Percentiles rank a stretch among this genome's conserved stretches.
These are phyloP conservation scores for Wolfiporia cocos DNA, from an alignment of 1,284 basidiomycete genomes.

Conservation along the genomic window DNA sequence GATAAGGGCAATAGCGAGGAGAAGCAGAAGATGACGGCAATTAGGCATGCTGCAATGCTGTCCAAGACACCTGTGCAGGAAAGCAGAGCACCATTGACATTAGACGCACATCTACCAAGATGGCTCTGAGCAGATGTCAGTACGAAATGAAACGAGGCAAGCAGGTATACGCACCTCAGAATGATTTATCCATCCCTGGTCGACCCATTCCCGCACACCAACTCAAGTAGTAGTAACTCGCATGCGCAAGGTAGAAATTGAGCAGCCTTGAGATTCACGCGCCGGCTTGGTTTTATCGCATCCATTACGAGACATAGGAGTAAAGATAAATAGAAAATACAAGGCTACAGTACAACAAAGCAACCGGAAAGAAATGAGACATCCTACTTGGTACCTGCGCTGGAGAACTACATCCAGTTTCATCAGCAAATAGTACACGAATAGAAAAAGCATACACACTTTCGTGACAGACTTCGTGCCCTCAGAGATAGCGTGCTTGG, in stretches of 20 bases:
- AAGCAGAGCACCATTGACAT: slow-evolving; percentile 29
- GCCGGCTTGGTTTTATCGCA: neutral
- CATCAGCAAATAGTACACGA: too few species aligned
- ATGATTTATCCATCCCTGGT: too few species aligned
- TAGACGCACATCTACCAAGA: slow-evolving; percentile 26
- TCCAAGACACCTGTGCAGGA: slow-evolving; percentile 38
- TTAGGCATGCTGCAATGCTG: slow-evolving; percentile 43
- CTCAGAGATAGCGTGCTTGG: slow-evolving; percentile 79
- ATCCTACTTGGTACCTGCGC: slow-evolving; percentile 50
- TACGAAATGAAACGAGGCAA: too few species aligned
- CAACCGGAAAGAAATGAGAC: slow-evolving; percentile 11
- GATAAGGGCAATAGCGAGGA: slow-evolving; percentile 6
- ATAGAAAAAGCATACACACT: slow-evolving; percentile 12
- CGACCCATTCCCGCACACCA: too few species aligned
- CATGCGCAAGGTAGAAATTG: too few species aligned
- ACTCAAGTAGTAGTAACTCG: too few species aligned
- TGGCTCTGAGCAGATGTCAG: too few species aligned
- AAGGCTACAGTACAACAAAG: slow-evolving; percentile 22
- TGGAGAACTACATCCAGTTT: slow-evolving; percentile 44
- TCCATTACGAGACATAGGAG: slow-evolving; percentile 10
- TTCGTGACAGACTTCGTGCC: slow-evolving; percentile 54
- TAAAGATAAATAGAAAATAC: slow-evolving; percentile 24
- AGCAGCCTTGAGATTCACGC: too few species aligned
- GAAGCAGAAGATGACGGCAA: slow-evolving; percentile 32
- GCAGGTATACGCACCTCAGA: too few species aligned